Evolutionary conservation across 768 basidiomycete species (phyloP), one percentile per base, ranked within the genome.

Genomic region (Lactifluus hygrophoroides): DNA sequence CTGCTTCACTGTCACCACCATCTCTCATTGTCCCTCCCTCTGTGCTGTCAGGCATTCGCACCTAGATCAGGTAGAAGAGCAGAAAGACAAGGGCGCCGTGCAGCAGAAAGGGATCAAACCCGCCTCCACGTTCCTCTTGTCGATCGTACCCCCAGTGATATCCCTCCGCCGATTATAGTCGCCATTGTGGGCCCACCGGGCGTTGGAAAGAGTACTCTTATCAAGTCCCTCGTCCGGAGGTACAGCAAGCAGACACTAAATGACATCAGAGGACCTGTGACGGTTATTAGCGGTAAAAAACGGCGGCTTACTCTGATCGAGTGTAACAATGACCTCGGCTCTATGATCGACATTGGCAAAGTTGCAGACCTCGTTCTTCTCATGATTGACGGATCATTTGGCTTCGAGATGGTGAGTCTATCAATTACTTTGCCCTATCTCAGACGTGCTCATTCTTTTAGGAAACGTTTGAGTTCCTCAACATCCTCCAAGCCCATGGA

Each of bases 381-480:
- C 63, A 94, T 98, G 93, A 86, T 98, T 63, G 96, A 99, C 68
- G 95, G 89, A 3, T 94, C 91, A 27, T 98, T 94, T 71, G 96
- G 96, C 4, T 95, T 98, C 65, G 96, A 98, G 74, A 99, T 98
- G 96, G 95, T 93, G 64, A 62, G 83, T 67, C 11, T 7, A 1
- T 53, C 5, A 38, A 34, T 7, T 13, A 5, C 13, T 35, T 48
- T 17, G 7, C 10, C 35, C 40, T 44, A 23, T 3, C 27, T 46
- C 27, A 23, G 9, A 35, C 4, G n/a, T 49, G 28, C 0, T 50
- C 49, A 25, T 38, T 38, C 28, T 30, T 45, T 0, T 68, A 97
- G 94, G 96, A 98, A 84, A 93, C 93, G 0, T 98, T 99, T 67
- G 96, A 99, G 73, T 97, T 98, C 64, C 85, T 99, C 55, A 98